Base-by-base conservation (phyloP, 192 early-diverging fungal genomes). In the Podila epicladia region DNA sequence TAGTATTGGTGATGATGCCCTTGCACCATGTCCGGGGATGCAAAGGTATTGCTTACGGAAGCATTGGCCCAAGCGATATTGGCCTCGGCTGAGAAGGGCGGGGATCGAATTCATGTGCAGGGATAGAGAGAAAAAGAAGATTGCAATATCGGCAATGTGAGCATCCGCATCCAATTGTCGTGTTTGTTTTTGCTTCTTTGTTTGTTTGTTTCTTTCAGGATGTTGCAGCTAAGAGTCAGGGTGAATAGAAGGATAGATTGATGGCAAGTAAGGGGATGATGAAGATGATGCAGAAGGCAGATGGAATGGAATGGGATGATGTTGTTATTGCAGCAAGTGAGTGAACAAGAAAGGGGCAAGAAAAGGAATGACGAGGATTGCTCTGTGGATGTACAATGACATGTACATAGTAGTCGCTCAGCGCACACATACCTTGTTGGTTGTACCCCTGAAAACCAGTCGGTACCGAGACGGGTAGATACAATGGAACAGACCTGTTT, bases 61-160 rank as follows among this genome's bases (percentile, higher is more conserved):
- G 29, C 37, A 51, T 69, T 62, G 61, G 62, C 22, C 73, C 73
- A 75, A 29, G 73, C 59, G 65, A 74, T 22, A 35, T n/a, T n/a
- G 53, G 20, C 17, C 53, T 55, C 53, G 53, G 53, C 53, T 41
- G 71, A 17, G 50, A 51, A 60, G 4, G n/a, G 62, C 50, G 41
- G 69, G 51, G 28, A 57, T 64, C n/a, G 61, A 57, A 57, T 32
- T 50, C 28, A 35, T 29, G 45, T 59, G 33, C 13, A 24, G 11
- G 28, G 49, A 15, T 15, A 51, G 65, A 22, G 33, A 24, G 38
- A 26, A 15, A 15, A 41, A 64, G 35, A 41, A 64, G 35, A 41
- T 45, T 51, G 64, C 49, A 35, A 60, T 53, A 48, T 45, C 32
- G 33, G 24, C 24, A 63, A 63, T 31, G 45, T 28, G 62, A 60